phyloP scores from a whole-genome alignment of 805 yeast genomes.

The Zygosaccharomyces bailii region DNA sequence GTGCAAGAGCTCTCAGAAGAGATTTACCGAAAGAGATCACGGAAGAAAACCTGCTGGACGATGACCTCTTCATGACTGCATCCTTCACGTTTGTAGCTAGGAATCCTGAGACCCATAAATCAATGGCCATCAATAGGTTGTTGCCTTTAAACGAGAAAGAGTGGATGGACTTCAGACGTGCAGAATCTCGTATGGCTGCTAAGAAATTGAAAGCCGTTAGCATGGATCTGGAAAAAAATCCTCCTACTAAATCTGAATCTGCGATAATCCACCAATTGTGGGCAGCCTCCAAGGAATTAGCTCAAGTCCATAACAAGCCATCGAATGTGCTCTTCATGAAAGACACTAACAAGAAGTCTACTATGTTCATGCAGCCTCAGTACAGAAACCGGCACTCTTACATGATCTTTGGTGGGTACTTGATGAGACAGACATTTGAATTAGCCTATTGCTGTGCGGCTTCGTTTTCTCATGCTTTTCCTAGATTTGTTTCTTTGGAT shows the following conservation, averaged over 20 bases:
- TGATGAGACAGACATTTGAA: constrained; percentile 89
- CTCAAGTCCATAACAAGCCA: constrained; percentile 40
- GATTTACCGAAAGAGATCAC: constrained; percentile 50
- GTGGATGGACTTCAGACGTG: constrained; percentile 80
- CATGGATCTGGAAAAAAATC: constrained; percentile 55
- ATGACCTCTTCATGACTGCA: constrained; percentile 77
- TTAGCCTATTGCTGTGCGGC: constrained; percentile 92
- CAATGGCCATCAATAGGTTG: constrained; percentile 79
- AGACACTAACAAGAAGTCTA: constrained; percentile 66
- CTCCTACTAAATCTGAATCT: constrained; percentile 77
- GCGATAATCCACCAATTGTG: constrained; percentile 74
- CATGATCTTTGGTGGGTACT: constrained; percentile 93
- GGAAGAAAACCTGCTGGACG: constrained; percentile 52
- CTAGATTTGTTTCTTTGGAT: constrained; percentile 85
- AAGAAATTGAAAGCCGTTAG: constrained; percentile 74
- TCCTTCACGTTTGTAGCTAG: constrained; percentile 95
- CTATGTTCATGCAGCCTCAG: constrained; percentile 93
- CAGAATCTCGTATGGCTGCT: constrained; percentile 84
- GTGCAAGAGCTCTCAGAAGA: constrained; percentile 72
- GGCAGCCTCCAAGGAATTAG: constrained; percentile 46
- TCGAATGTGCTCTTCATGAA: constrained; percentile 60
- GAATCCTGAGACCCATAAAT: constrained; percentile 86
- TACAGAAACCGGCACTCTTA: constrained; percentile 91
- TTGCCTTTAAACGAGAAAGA: constrained; percentile 73
- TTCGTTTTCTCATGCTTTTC: constrained; percentile 77